Evolutionary conservation across 805 yeast genomes (phyloP).

Genomic region (Diddensiella santjacobensis): DNA sequence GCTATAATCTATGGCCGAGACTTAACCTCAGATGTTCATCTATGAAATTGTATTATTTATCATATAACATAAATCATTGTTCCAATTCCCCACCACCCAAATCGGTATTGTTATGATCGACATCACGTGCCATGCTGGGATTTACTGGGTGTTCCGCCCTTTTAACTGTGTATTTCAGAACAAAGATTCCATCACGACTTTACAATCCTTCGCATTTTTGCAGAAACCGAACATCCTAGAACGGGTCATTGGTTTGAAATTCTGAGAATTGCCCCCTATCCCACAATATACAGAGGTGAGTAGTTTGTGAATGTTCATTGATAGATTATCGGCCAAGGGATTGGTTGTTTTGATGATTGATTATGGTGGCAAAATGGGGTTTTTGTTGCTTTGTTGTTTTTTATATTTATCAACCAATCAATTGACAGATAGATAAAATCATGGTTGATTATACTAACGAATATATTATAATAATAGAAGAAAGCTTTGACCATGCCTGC

Average conservation of each 20-base stretch:
- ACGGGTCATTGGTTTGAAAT: constrained; percentile 1
- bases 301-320: too few species aligned
- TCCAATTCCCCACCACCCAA: too few species aligned
- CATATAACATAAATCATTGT: too few species aligned
- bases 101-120: neutral
- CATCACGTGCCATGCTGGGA: neutral
- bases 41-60: neutral
- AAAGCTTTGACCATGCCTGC: constrained; percentile 40
- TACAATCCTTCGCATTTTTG: neutral
- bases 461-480: too few species aligned
- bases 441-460: neutral
- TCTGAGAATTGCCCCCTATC: constrained; percentile 4
- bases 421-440: too few species aligned
- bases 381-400: too few species aligned
- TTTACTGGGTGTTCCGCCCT: neutral
- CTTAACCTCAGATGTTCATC: neutral
- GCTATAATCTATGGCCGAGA: constrained; percentile 75
- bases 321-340: too few species aligned
- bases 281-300: constrained; percentile 4
- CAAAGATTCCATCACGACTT: constrained; percentile 4
- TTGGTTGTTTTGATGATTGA: too few species aligned
- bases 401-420: too few species aligned
- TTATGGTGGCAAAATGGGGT: too few species aligned
- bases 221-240: constrained; percentile 6
- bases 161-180: neutral